Conservation (phyloP, 1,284 basidiomycete species). For the Irpex sp. region DNA sequence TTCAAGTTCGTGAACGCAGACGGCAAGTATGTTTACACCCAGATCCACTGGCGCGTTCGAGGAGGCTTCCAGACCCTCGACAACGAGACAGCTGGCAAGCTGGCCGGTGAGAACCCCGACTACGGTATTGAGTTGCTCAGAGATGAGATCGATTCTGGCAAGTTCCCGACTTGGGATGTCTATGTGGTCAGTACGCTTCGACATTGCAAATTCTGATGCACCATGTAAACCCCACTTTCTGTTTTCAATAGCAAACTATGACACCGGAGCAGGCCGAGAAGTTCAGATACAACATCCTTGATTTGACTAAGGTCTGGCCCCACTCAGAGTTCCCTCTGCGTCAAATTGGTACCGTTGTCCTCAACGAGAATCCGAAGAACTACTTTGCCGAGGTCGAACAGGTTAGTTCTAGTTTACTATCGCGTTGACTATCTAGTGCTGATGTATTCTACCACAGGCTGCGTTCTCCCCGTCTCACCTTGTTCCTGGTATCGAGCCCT, state of each 20-base stretch:
- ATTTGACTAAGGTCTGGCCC: conserved; percentile 90
- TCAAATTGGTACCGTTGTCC: conserved; percentile 79
- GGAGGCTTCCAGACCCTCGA: conserved; percentile 80
- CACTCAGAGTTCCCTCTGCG: conserved; percentile 85
- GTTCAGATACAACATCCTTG: conserved; percentile 86
- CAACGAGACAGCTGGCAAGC: conserved; percentile 45
- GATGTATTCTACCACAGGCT: conserved; percentile 34
- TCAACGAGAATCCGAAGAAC: conserved; percentile 85
- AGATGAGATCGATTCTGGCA: conserved; percentile 74
- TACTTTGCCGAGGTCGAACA: conserved; percentile 88
- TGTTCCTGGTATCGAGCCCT: conserved; percentile 85
- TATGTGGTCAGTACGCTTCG: conserved; percentile 40
- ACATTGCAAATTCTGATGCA: not conserved
- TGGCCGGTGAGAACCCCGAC: conserved; percentile 79
- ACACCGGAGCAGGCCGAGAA: conserved; percentile 86
- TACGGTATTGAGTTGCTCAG: conserved; percentile 77
- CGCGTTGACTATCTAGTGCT: not conserved
- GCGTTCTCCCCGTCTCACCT: conserved; percentile 87
- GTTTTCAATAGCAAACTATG: conserved; percentile 72
- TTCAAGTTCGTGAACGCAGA: conserved; percentile 84
- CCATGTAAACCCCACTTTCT: not conserved
- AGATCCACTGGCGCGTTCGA: conserved; percentile 77
- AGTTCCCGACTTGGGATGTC: conserved; percentile 79
- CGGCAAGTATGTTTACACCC: conserved; percentile 80
- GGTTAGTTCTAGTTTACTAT: conserved; percentile 28